Evolutionary conservation across 495 filamentous ascomycete genomes (phyloP).

Genomic region (Annulohypoxylon stygium): DNA sequence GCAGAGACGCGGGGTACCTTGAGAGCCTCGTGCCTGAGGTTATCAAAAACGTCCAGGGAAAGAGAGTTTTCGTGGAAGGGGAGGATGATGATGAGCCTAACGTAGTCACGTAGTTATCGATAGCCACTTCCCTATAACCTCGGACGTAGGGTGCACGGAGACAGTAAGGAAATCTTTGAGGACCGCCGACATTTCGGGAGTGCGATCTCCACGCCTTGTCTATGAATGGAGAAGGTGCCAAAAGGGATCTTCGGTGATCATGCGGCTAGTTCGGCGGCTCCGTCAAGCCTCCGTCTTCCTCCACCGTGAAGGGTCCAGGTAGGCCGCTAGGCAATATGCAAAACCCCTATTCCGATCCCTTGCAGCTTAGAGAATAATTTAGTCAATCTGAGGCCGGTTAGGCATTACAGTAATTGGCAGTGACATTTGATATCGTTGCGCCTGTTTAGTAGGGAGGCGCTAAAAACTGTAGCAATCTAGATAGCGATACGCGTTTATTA

Average conservation of each 20-base stretch:
- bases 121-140: background rate
- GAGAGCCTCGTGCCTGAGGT: slow-evolving; percentile 67
- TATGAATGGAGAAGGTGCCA: slow-evolving; percentile 38
- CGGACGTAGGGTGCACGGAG: background rate
- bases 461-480: slow-evolving; percentile 1
- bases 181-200: slow-evolving; percentile 11
- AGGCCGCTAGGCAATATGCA: background rate
- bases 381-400: background rate
- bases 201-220: slow-evolving; percentile 1
- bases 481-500: slow-evolving; percentile 4
- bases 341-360: slow-evolving; percentile 9
- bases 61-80: slow-evolving; percentile 58
- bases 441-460: background rate
- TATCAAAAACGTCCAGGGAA: slow-evolving; percentile 60
- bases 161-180: background rate
- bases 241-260: slow-evolving; percentile 28
- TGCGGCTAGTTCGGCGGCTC: slow-evolving; percentile 28
- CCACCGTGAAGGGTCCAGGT: background rate
- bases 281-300: slow-evolving; percentile 18
- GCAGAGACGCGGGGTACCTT: slow-evolving; percentile 66
- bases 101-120: background rate
- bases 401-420: background rate
- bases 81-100: slow-evolving; percentile 60
- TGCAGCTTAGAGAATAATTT: background rate
- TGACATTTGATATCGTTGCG: background rate